Evolutionary conservation across 345 rosid species (phyloP).

Genomic region (Citrus reticulata): DNA sequence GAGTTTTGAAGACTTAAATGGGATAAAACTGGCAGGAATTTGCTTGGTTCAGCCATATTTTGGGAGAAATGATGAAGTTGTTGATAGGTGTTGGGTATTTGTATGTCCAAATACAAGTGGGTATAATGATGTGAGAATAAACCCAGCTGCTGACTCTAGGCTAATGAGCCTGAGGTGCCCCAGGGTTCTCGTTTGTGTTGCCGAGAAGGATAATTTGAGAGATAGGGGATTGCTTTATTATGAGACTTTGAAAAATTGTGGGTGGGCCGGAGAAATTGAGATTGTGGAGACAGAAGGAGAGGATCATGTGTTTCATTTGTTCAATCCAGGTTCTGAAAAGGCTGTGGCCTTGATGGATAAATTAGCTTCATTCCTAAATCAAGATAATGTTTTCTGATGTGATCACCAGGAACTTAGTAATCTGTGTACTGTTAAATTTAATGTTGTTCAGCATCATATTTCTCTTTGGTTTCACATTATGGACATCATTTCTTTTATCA

Average conservation of each 20-base stretch:
- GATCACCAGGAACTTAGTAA: not conserved
- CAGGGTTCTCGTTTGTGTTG: slow-evolving; percentile 29
- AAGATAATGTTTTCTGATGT: not conserved
- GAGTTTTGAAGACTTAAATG: not conserved
- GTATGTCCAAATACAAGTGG: slow-evolving; percentile 24
- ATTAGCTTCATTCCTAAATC: slow-evolving; percentile 25
- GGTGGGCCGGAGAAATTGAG: slow-evolving; percentile 28
- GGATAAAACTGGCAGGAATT: slow-evolving; percentile 18
- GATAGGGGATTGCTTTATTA: slow-evolving; percentile 24
- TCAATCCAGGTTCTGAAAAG: slow-evolving; percentile 19
- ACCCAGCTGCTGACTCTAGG: slow-evolving; percentile 26
- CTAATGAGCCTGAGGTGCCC: slow-evolving; percentile 19
- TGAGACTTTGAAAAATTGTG: slow-evolving; percentile 26
- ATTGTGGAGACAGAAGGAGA: slow-evolving; percentile 27
- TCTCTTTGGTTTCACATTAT: not conserved
- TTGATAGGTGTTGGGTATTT: slow-evolving; percentile 19
- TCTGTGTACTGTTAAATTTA: not conserved
- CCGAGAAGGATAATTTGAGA: slow-evolving; percentile 33
- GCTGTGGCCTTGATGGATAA: slow-evolving; percentile 21
- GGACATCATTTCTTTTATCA: too few relatives aligned
- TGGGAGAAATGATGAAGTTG: slow-evolving; percentile 20
- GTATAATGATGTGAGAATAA: slow-evolving; percentile 25
- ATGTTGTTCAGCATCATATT: not conserved
- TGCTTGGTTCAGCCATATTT: slow-evolving; percentile 36
- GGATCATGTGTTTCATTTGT: slow-evolving; percentile 39